Base-by-base conservation (phyloP, 768 basidiomycete genomes). In the Phaffia tasmanica region DNA sequence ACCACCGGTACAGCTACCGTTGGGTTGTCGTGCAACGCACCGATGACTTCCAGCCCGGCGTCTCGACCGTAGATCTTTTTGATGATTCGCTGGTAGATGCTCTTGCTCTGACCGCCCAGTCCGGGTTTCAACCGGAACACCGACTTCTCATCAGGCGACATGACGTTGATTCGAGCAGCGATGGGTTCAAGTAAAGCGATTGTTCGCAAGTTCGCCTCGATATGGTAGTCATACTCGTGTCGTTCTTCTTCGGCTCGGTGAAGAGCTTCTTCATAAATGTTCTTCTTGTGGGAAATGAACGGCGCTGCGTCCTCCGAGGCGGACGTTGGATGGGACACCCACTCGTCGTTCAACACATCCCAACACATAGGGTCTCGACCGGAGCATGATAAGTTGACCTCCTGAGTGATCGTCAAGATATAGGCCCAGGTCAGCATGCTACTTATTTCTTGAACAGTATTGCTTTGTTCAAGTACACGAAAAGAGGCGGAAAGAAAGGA, bases 281-380 rank as follows among this genome's bases (percentile, higher is more conserved):
- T 99, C 80, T 97, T 97, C 81, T 95, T 94, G 76, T 97, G 89
- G 7, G 93, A 82, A 57, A 76, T 72, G 70, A 90, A 83, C 72
- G 95, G 95, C 14, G 89, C 92, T 0, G 92, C 84, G 74, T 94
- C 92, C 75, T 98, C 94, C 25, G 91, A 93, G 11, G 91, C 91
- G 89, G 92, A 95, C 1, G 92, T 94, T 3, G 95, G 94, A 76
- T 98, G 94, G 18, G 94, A 95, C 15, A 98, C 91, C 94, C 95
- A 98, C 71, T 86, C 84, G 73, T 98, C 93, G 74, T 99, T 99
- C 56, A 99, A 82, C 32, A 99, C 92, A 32, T 90, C 91, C 75
- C 92, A 88, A 74, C 89, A 93, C 64, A 97, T 85, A 69, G 90
- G 84, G 72, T 97, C 93, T 32, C 95, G 85, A 15, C 88, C 93